Conservation (phyloP, 2,329 filamentous ascomycete species). For the Neofusicoccum cordaticola region DNA sequence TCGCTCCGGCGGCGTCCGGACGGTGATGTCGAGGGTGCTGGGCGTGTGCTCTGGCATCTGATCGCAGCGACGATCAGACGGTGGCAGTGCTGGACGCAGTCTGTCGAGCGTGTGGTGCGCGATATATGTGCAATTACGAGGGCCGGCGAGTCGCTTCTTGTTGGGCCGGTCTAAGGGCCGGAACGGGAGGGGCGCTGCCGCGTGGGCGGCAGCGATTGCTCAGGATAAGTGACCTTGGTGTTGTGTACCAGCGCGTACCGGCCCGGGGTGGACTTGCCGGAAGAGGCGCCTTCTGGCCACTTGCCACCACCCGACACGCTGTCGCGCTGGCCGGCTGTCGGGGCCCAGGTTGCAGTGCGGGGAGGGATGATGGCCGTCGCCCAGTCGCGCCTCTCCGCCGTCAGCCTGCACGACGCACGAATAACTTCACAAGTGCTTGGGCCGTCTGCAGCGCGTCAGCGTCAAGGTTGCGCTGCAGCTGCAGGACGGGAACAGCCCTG, state of each 20-base stretch:
- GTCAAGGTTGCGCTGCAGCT: background rate
- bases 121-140: background rate
- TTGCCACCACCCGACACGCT: background rate
- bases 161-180: constrained; percentile 3
- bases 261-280: background rate
- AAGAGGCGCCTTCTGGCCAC: background rate
- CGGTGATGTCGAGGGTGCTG: background rate
- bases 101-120: background rate
- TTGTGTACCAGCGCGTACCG: constrained; percentile 1
- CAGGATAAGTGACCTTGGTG: constrained; percentile 7
- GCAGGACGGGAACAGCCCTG: constrained; percentile 1
- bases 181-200: constrained; percentile 1
- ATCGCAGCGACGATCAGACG: constrained; percentile 3
- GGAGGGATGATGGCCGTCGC: background rate
- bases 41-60: background rate
- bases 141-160: background rate
- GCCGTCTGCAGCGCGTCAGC: constrained; percentile 6
- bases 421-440: background rate
- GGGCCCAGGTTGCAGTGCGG: background rate
- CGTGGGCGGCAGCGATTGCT: background rate
- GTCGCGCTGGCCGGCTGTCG: background rate
- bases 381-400: background rate
- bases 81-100: constrained; percentile 1
- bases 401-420: background rate
- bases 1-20: background rate